Base-by-base conservation (phyloP, 495 filamentous ascomycete genomes). In the Venustampulla echinocandica region DNA sequence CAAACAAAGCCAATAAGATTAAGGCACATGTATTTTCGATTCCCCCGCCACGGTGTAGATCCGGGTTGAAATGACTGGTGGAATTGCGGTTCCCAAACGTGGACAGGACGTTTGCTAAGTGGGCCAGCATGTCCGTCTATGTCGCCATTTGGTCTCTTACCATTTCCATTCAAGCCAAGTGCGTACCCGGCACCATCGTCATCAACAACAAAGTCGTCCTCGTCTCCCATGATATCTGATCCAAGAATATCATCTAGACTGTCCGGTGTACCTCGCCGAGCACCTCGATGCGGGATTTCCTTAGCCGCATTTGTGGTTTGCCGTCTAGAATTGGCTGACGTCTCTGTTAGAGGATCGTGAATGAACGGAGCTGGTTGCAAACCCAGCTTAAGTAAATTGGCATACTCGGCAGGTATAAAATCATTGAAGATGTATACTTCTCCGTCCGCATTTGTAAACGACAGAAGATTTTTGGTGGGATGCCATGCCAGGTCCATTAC, bases 131-230 rank as follows among this genome's bases (percentile, higher is more conserved):
- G 50, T 58, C 4, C 51, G 42, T 28, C 65, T 18, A 67, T 54
- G 22, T 68, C 68, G 11, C 67, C 75, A 54, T 74, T 76, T 2
- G 70, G 32, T 20, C 90, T 81, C 56, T 96, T 96, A 22, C 70
- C 68, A 56, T 76, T 72, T 4, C 58, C 65, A 55, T 86, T 92
- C 10, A 78, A 40, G 24, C 64, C 73, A 35, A 84, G 74, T 3
- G 80, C 71, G 62, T 95, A 94, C 24, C 90, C 92, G 15, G 85
- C 88, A n/a, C 87, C 89, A 57, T 98, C 92, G 54, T 98, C 92
- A 62, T 98, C 90, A 0, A 84, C 81, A 1, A 98, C 82, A 58
- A 96, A 98, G 55, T 84, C 88, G 24, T 83, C 84, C 53, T 84
- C 67, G 19, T 69, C 65, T 3, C 45, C 57, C 53, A 59, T 56